Base-by-base conservation (phyloP, 2,329 filamentous ascomycete species). In the Gnomoniopsis sp. region DNA sequence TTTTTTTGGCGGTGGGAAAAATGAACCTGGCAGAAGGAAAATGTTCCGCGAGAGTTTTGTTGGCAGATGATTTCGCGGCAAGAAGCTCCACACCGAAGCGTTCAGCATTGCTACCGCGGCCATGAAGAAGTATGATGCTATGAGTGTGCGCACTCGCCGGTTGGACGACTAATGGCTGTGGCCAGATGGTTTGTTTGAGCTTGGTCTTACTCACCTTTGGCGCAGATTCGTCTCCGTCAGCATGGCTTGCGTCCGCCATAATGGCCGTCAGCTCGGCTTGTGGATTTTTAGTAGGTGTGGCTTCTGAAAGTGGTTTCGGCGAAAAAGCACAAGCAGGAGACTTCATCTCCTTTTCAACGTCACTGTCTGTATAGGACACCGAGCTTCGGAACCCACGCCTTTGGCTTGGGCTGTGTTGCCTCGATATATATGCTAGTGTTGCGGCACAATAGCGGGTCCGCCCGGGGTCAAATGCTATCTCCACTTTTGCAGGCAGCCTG, bases 1-100 rank as follows among this genome's bases (percentile, higher is more conserved):
- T 69, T 19, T 69, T 67, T 4, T 75, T 72, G 1, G 82, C 81
- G 0, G 76, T 78, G 3, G 79, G 80, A 63, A 84, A 81, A 44
- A 83, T 67, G 60, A 83, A 77, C 49, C 77, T 79, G 2, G 76
- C 73, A n/a, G 53, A 49, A n/a, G 53, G 53, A n/a, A 55, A 55
- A n/a, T 64, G 55, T 17, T 49, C n/a, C 11, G 44, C 34, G 15
- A 55, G 44, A 22, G 53, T 55, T 44, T 41, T 49, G 53, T 41
- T 15, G 46, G 34, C 33, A 34, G 53, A 55, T 17, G 44, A 38
- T 22, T 21, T 49, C 3, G 65, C 64, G 3, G 70, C 60, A 6
- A 82, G 70, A 3, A 83, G 66, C 0, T 70, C 68, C 1, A 68
- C 63, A 17, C 70, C 72, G 53, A 81, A 82, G 46, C 71, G 72